Evolutionary conservation across 176 grass and related monocot genomes (phyloP), one percentile per base, ranked within the genome.

Genomic region (Triticum urartu): DNA sequence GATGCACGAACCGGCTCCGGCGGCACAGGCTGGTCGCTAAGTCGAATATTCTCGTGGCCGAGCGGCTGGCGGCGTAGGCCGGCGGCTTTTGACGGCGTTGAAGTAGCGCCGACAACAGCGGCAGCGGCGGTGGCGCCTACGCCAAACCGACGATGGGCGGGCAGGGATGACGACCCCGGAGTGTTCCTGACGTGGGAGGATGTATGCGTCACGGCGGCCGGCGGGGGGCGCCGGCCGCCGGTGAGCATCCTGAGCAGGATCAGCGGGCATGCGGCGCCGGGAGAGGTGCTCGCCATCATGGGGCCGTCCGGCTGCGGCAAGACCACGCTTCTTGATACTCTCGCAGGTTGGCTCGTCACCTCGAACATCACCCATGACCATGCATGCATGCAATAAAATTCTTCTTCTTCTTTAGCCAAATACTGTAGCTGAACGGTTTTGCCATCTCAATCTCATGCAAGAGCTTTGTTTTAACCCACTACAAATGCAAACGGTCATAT

Each of bases 301-400:
- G 86, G 89, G n/a, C 89, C 89, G 7, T 91, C 89, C 7, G 89
- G 89, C 6, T 81, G 89, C 68, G 89, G 89, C 14, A 91, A 91
- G 75, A 88, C 89, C 11, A 91, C 89, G 35, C 86, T 91, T 17
- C 89, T 91, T 18, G 89, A 91, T 50, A 71, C 89, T 7, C 86
- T 91, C 48, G 89, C 89, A 75, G 89, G 89, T 90, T 52, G 8
- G 8, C 4, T 9, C 7, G 43, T 35, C 21, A 0, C 28, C 28
- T 4, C 21, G 14, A 59, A 1, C 56, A 2, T 4, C 32, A 33
- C 32, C 32, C 32, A 33, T 33, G 32, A 4, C 32, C 32, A 39
- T 39, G 38, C 79, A 66, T 48, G 62, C 62, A 67, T 33, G 24
- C 48, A 52, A 52, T 7, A 52, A 15, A 52, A 52, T 52, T 15